Evolutionary conservation across 768 basidiomycete genomes (phyloP), one percentile per base, ranked within the genome.

Genomic region (Pleurotus salmoneostramineus): DNA sequence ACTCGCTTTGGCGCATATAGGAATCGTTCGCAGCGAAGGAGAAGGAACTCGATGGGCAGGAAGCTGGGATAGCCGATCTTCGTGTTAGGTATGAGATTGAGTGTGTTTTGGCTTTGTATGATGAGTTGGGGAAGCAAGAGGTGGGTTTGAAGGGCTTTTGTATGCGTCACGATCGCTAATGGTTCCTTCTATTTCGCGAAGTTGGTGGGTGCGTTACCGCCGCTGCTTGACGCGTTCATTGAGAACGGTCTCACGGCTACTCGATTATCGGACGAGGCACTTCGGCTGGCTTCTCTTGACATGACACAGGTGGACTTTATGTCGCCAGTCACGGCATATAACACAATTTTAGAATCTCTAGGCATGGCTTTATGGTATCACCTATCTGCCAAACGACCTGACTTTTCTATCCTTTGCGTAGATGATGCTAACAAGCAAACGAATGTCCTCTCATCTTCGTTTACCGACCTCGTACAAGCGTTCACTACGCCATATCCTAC

Each of bases 181-280:
- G 31, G 5, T 3, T 14, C 56, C 4, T 56, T 8, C 6, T 11
- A 33, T 36, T 34, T 15, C 31, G 3, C 48, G 0, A 56, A 81
- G 80, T 74, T 81, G 56, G 67, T 72, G 4, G 72, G 72, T 57
- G 70, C 71, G n/a, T 79, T 78, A 0, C 80, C 82, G 15, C 65
- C 64, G 0, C 68, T 80, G n/a, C 81, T 83, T 72, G 74, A 80
- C 59, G 61, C 68, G 0, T 83, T 82, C 62, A 69, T 78, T 14
- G 64, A 73, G 0, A 77, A 82, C 62, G 80, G 79, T 3, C 76
- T 80, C 35, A 68, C 69, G 0, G 82, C 77, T 57, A 65, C 72
- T 10, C 65, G 67, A 3, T 63, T 75, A 6, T 77, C 81, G 64
- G 67, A 66, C 3, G 76, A 78, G 56, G 77, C 80, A 3, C 64